These are phyloP conservation scores for Russula ochroleuca DNA, from an alignment of 768 basidiomycete genomes.

Conservation along the genomic window DNA sequence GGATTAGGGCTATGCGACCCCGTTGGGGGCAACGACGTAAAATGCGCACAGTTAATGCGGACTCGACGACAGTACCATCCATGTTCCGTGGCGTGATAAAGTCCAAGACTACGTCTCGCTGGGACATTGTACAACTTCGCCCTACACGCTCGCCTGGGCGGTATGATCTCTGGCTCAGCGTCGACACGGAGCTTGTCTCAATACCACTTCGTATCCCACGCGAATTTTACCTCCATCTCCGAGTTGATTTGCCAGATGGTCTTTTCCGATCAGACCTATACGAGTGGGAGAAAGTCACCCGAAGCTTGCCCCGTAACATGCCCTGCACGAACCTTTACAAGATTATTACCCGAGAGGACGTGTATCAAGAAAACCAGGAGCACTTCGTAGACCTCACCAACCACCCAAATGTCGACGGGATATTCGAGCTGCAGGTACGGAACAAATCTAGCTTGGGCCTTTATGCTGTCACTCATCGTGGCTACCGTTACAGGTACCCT, in stretches of 20 bases:
- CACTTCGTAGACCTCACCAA: conserved; percentile 92
- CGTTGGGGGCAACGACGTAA: conserved; percentile 67
- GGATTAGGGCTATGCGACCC: conserved; percentile 71
- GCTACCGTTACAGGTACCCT: conserved; percentile 56
- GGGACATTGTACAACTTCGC: conserved; percentile 93
- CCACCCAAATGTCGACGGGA: conserved; percentile 90
- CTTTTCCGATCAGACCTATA: conserved; percentile 70
- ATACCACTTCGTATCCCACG: conserved; percentile 83
- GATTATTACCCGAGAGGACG: conserved; percentile 74
- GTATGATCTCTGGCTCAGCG: conserved; percentile 83
- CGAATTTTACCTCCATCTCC: conserved; percentile 90
- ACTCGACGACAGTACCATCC: conserved; percentile 51
- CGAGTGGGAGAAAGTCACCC: conserved; percentile 62
- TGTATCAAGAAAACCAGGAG: conserved; percentile 79
- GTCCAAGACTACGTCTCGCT: conserved; percentile 59
- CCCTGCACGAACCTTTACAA: conserved; percentile 79
- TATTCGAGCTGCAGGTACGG: conserved; percentile 85
- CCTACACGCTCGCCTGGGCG: conserved; percentile 72
- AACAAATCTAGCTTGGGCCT: neutral
- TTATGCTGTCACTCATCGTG: conserved; percentile 7
- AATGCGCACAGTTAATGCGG: conserved; percentile 37
- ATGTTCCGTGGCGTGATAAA: conserved; percentile 68
- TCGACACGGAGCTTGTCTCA: conserved; percentile 72
- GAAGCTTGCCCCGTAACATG: conserved; percentile 75
- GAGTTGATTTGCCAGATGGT: conserved; percentile 58